A percentile compares a stretch with the other conserved stretches of the same genome.
phyloP scores from a whole-genome alignment of 1,284 basidiomycete species.

The Lentinula novae-zelandiae region DNA sequence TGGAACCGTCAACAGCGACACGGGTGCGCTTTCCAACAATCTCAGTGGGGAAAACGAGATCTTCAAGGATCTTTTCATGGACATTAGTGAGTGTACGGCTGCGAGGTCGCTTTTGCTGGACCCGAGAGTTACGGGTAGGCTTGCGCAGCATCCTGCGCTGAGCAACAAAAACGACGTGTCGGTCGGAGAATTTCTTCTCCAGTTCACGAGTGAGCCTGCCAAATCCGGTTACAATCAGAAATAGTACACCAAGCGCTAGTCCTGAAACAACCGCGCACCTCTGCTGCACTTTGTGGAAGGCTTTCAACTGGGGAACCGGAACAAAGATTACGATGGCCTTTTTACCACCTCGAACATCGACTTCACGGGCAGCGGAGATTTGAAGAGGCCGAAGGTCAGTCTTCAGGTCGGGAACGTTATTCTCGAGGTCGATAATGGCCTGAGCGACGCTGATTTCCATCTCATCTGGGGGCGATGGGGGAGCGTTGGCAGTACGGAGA shows the following conservation, averaged over 20 bases:
- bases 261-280: slow-evolving; percentile 58
- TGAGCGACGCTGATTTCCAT: slow-evolving; percentile 92
- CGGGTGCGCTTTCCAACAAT: slow-evolving; percentile 98
- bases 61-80: slow-evolving; percentile 98
- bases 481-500: slow-evolving; percentile 94
- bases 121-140: slow-evolving; percentile 90
- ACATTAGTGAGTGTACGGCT: slow-evolving; percentile 96
- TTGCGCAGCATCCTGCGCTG: slow-evolving; percentile 99
- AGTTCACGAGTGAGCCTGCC: slow-evolving; percentile 94
- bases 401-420: slow-evolving; percentile 98
- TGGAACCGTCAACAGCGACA: slow-evolving; percentile 85
- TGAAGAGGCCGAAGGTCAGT: slow-evolving; percentile 92
- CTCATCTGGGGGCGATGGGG: slow-evolving; percentile 86
- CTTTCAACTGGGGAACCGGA: slow-evolving; percentile 96
- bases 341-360: slow-evolving; percentile 99
- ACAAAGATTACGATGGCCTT: slow-evolving; percentile 99
- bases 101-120: slow-evolving; percentile 95
- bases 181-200: slow-evolving; percentile 99
- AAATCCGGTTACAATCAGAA: not conserved
- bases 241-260: not conserved
- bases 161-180: slow-evolving; percentile 97
- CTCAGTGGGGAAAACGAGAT: slow-evolving; percentile 98
- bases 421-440: slow-evolving; percentile 96
- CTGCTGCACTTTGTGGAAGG: slow-evolving; percentile 98
- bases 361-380: slow-evolving; percentile 97